These are phyloP conservation scores for Epicoccum nigrum DNA, from an alignment of 2,329 filamentous ascomycete genomes.

Conservation along the genomic window DNA sequence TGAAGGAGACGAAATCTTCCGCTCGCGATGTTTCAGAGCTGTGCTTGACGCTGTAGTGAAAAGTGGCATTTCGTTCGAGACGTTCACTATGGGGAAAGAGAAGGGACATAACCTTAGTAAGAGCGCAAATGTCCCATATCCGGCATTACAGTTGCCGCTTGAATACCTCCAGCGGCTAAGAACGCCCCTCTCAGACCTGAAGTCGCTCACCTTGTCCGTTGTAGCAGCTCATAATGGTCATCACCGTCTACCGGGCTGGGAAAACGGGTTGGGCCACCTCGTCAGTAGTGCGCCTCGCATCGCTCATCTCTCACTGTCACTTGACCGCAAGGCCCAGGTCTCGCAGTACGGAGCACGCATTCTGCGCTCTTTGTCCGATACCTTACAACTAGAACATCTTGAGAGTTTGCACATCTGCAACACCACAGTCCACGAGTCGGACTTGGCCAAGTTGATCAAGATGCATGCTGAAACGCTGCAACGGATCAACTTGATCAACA, in stretches of 20 bases:
- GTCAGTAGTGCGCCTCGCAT: conserved; percentile 26
- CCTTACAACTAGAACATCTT: conserved; percentile 19
- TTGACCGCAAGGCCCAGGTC: conserved; percentile 20
- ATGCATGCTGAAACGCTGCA: conserved; percentile 24
- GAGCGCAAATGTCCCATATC: conserved; percentile 21
- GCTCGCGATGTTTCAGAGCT: conserved; percentile 28
- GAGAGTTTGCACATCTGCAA: conserved; percentile 25
- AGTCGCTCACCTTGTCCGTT: conserved; percentile 28
- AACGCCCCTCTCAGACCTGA: conserved; percentile 20
- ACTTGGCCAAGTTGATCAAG: conserved; percentile 22
- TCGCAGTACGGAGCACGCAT: conserved; percentile 26
- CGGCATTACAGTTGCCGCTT: conserved; percentile 21
- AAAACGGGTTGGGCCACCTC: conserved; percentile 27
- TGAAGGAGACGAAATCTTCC: conserved; percentile 24
- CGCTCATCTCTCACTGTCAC: conserved; percentile 26
- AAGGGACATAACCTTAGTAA: conserved; percentile 16
- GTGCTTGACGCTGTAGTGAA: conserved; percentile 30
- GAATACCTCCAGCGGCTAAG: conserved; percentile 19
- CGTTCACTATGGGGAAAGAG: conserved; percentile 30
- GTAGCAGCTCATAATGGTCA: conserved; percentile 17
- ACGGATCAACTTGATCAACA: conserved; percentile 18
- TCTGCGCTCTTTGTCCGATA: conserved; percentile 21
- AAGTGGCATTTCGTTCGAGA: conserved; percentile 26
- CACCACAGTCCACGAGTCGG: conserved; percentile 20
- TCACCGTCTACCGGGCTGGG: conserved; percentile 29